These are phyloP conservation scores for Citrus sinensis DNA, from an alignment of 345 rosid species.

Conservation along the genomic window DNA sequence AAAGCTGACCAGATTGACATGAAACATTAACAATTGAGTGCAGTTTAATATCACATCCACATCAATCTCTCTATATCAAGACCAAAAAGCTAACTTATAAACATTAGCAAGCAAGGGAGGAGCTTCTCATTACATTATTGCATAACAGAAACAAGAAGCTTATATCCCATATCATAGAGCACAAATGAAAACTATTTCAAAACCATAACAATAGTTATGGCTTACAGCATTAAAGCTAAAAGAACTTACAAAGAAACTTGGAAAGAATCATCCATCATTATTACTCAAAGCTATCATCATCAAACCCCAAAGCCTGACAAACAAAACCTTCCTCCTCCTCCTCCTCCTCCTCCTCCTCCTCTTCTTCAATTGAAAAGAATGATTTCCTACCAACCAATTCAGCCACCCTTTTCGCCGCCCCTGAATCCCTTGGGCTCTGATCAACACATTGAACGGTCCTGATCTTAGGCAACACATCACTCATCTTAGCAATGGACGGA, in stretches of 20 bases:
- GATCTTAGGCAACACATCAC: slow-evolving; percentile 61
- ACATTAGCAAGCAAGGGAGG: slow-evolving; percentile 11
- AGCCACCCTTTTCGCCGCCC: slow-evolving; percentile 82
- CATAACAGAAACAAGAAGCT: slow-evolving; percentile 8
- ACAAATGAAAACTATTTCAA: background rate
- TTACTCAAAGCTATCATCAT: slow-evolving; percentile 27
- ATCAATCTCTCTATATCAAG: background rate
- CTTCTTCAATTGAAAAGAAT: slow-evolving; percentile 33
- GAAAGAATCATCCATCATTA: background rate
- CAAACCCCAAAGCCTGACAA: slow-evolving; percentile 33
- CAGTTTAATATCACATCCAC: background rate
- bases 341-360: slow-evolving; percentile 17
- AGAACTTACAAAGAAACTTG: background rate
- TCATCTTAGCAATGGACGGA: slow-evolving; percentile 13
- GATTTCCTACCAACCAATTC: slow-evolving; percentile 67
- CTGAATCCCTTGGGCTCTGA: slow-evolving; percentile 87
- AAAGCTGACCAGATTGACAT: background rate
- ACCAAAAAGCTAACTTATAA: background rate
- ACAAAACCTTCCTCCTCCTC: slow-evolving; percentile 3
- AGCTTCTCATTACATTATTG: slow-evolving; percentile 23
- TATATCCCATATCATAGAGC: background rate
- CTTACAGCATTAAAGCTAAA: background rate
- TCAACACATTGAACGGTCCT: slow-evolving; percentile 42
- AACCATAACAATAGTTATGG: slow-evolving; percentile 24
- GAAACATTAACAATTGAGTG: background rate